A percentile compares a stretch with the other conserved stretches of the same genome.
These are phyloP conservation scores for Ensete ventricosum DNA, from an alignment of 176 grass and related monocot species.

Conservation along the genomic window DNA sequence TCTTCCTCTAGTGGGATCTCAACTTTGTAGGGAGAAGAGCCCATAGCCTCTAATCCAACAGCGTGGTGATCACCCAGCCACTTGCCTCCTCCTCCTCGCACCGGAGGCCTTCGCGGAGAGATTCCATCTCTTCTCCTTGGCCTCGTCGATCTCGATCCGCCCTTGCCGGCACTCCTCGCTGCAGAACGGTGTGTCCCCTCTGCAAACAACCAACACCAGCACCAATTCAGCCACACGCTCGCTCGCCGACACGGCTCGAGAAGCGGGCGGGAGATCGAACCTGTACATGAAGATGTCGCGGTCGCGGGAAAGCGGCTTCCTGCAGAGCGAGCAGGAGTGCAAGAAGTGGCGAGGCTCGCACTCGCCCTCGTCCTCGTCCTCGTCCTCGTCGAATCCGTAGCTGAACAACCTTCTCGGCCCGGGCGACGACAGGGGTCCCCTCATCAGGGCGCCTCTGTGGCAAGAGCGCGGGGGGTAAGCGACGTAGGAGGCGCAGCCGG, in stretches of 20 bases:
- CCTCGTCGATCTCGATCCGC: constrained; percentile 80
- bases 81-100: too few species aligned
- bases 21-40: too few species aligned
- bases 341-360: constrained; percentile 17
- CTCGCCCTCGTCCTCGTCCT: neutral
- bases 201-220: constrained; percentile 18
- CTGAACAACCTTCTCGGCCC: neutral
- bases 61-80: too few species aligned
- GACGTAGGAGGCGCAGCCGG: too few species aligned
- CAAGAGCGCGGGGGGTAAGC: too few species aligned
- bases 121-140: constrained; percentile 21
- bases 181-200: constrained; percentile 89
- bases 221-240: too few species aligned
- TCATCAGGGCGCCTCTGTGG: too few species aligned
- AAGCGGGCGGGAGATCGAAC: constrained; percentile 11
- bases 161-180: constrained; percentile 92
- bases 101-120: constrained; percentile 6
- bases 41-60: too few species aligned
- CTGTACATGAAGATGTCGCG: constrained; percentile 87
- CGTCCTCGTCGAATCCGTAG: constrained; percentile 43
- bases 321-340: constrained; percentile 57
- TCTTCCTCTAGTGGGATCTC: too few species aligned
- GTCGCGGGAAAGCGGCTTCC: constrained; percentile 32
- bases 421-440: too few species aligned
- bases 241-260: too few species aligned